Evolutionary conservation across 805 yeast species (phyloP).

Genomic region (Kregervanrija fluxuum): DNA sequence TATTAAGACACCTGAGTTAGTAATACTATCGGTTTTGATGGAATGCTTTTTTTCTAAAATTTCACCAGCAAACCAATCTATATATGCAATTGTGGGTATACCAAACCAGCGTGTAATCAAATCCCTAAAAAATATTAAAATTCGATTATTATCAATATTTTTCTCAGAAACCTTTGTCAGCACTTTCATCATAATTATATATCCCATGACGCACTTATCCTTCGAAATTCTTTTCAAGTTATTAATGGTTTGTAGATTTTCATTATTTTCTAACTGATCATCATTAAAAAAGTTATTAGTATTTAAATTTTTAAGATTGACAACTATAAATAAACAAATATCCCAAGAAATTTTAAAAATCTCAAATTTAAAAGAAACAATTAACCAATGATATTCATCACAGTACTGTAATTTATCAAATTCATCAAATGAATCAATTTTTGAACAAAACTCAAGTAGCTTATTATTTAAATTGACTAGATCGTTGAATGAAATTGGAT

Average conservation of each 20-base stretch:
- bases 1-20: neutral
- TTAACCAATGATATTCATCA: slow-evolving; percentile 3
- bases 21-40: neutral
- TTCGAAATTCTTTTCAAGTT: neutral
- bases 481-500: neutral
- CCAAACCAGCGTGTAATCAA: too few relatives aligned
- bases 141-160: too few relatives aligned
- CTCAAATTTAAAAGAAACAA: slow-evolving; percentile 5
- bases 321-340: neutral
- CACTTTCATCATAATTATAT: too few relatives aligned
- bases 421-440: neutral
- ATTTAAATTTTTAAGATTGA: neutral
- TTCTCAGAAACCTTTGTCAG: too few relatives aligned
- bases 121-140: too few relatives aligned
- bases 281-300: neutral
- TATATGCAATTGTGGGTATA: too few relatives aligned
- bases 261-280: neutral
- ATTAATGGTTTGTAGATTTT: slow-evolving; percentile 1
- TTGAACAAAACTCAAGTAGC: neutral
- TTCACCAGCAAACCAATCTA: too few relatives aligned
- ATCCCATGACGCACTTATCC: too few relatives aligned
- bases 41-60: neutral
- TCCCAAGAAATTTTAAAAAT: neutral
- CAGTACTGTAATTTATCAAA: neutral
- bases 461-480: neutral